These are phyloP conservation scores for Candida dajiaensis DNA, from an alignment of 805 yeast species.

Conservation along the genomic window DNA sequence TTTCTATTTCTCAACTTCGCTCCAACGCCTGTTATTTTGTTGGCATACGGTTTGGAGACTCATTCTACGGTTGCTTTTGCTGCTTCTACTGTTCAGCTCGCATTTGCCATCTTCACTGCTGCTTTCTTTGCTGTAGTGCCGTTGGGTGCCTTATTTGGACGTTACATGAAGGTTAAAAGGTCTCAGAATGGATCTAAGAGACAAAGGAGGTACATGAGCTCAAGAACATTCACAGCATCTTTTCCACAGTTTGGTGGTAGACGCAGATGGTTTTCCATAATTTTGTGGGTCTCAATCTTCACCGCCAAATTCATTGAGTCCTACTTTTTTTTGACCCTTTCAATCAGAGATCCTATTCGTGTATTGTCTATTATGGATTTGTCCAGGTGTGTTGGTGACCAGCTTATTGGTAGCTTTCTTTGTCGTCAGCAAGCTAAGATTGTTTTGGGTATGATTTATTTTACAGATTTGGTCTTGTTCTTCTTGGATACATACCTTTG, in stretches of 20 bases:
- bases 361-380: slow-evolving; percentile 56
- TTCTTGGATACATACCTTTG: slow-evolving; percentile 80
- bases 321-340: slow-evolving; percentile 69
- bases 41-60: slow-evolving; percentile 32
- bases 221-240: slow-evolving; percentile 54
- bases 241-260: slow-evolving; percentile 49
- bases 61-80: slow-evolving; percentile 33
- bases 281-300: slow-evolving; percentile 64
- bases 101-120: slow-evolving; percentile 50
- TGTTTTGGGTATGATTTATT: slow-evolving; percentile 44
- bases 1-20: slow-evolving; percentile 40
- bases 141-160: slow-evolving; percentile 46
- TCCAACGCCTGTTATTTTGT: slow-evolving; percentile 51
- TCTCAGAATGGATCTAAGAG: slow-evolving; percentile 22
- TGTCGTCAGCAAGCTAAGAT: slow-evolving; percentile 56
- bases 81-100: slow-evolving; percentile 48
- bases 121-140: slow-evolving; percentile 57
- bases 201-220: slow-evolving; percentile 41
- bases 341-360: slow-evolving; percentile 68
- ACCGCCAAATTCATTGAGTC: slow-evolving; percentile 68
- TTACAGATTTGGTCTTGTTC: slow-evolving; percentile 65
- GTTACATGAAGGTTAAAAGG: slow-evolving; percentile 26
- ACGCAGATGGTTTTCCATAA: slow-evolving; percentile 54
- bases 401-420: slow-evolving; percentile 42
- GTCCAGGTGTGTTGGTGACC: slow-evolving; percentile 61